A percentile compares a stretch with the other conserved stretches of the same genome.
phyloP scores from a whole-genome alignment of 2,329 filamentous ascomycete species.

The Cladosporium sp. region DNA sequence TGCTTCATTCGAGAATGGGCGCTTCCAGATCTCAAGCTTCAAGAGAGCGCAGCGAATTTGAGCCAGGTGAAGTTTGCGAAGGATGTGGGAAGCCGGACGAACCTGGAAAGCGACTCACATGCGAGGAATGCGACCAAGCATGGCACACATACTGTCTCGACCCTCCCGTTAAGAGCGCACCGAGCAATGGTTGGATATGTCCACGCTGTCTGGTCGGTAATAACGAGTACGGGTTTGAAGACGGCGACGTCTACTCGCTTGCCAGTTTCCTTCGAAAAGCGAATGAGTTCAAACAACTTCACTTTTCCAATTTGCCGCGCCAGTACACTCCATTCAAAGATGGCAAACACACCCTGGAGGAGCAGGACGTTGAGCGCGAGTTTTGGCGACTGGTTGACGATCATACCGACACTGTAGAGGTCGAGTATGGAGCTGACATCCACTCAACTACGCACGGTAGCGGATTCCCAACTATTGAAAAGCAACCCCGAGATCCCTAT shows the following conservation, averaged over 20 bases:
- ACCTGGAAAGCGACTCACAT: constrained; percentile 65
- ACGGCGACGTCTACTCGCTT: constrained; percentile 91
- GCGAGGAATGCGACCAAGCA: constrained; percentile 86
- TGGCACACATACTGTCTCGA: constrained; percentile 89
- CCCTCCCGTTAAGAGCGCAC: constrained; percentile 73
- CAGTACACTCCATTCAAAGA: constrained; percentile 76
- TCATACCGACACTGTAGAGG: constrained; percentile 91
- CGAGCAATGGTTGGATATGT: constrained; percentile 92
- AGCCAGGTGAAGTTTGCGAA: constrained; percentile 69
- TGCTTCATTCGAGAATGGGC: constrained; percentile 86
- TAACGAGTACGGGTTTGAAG: constrained; percentile 95
- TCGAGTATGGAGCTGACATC: constrained; percentile 97
- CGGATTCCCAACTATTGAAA: constrained; percentile 91
- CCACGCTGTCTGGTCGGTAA: constrained; percentile 92
- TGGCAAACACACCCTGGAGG: constrained; percentile 74
- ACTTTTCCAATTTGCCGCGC: constrained; percentile 65
- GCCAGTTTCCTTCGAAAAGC: constrained; percentile 96
- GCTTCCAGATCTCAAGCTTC: constrained; percentile 59
- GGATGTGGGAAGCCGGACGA: constrained; percentile 79
- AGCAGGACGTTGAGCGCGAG: constrained; percentile 93
- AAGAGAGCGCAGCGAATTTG: constrained; percentile 53
- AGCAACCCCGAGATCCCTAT: constrained; percentile 81
- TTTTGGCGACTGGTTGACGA: constrained; percentile 96
- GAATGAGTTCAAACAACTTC: constrained; percentile 87
- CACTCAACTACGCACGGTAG: constrained; percentile 98